phyloP scores from a whole-genome alignment of 371 early-diverging fungal genomes.

The Haplosporangium sp. region DNA sequence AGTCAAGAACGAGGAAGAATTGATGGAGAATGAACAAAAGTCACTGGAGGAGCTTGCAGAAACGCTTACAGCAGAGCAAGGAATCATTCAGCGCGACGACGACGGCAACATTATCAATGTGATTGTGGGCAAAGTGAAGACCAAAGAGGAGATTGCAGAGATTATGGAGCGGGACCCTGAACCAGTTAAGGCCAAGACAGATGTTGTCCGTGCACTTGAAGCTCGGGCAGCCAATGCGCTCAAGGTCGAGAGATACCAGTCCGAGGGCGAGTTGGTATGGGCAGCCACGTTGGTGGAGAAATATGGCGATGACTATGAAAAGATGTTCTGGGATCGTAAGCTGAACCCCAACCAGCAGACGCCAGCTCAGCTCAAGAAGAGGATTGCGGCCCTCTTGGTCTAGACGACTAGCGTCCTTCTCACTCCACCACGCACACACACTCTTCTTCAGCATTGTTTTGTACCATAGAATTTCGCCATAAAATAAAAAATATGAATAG shows the following conservation, averaged over 20 bases:
- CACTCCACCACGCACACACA: background rate
- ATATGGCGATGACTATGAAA: constrained; percentile 85
- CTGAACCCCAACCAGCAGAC: constrained; percentile 88
- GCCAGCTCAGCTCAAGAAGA: constrained; percentile 79
- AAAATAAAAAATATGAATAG: background rate
- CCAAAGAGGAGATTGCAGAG: constrained; percentile 62
- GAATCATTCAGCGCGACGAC: constrained; percentile 86
- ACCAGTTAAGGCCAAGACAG: constrained; percentile 71
- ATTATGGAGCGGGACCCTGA: constrained; percentile 64
- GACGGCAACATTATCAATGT: constrained; percentile 82
- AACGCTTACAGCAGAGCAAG: constrained; percentile 74
- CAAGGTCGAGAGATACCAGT: constrained; percentile 66
- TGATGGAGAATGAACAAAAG: constrained; percentile 55
- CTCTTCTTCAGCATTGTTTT: background rate
- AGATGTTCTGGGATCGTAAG: constrained; percentile 90
- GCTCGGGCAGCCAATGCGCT: constrained; percentile 65
- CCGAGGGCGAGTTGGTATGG: constrained; percentile 74
- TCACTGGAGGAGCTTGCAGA: constrained; percentile 54
- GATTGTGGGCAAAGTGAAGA: constrained; percentile 70
- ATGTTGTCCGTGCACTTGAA: constrained; percentile 71
- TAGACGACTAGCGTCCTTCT: constrained; percentile 2
- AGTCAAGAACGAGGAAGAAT: constrained; percentile 46
- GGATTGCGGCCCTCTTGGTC: constrained; percentile 55
- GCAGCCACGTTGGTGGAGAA: constrained; percentile 75
- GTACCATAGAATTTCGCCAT: constrained; percentile 4